phyloP scores from a whole-genome alignment of 192 early-diverging fungal genomes.

The Linnemannia zychae region DNA sequence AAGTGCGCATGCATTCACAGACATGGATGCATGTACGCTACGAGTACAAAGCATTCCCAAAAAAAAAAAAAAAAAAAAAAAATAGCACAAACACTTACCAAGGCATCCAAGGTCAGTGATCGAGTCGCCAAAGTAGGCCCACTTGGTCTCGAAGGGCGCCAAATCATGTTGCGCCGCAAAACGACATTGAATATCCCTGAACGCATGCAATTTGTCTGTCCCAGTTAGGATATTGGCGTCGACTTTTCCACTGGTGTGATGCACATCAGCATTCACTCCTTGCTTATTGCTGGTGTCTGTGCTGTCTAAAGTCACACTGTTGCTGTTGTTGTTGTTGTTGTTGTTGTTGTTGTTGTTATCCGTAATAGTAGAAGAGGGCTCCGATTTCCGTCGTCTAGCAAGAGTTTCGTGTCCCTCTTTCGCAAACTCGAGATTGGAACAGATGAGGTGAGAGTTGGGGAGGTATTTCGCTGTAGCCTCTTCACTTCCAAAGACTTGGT shows the following conservation, averaged over 20 bases:
- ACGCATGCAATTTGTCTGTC: slow-evolving; percentile 50
- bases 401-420: slow-evolving; percentile 31
- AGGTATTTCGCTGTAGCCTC: slow-evolving; percentile 31
- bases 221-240: slow-evolving; percentile 36
- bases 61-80: background rate
- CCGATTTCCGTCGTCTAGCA: slow-evolving; percentile 3
- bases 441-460: slow-evolving; percentile 43
- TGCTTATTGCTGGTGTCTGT: background rate
- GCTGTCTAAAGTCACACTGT: too few relatives aligned
- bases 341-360: background rate
- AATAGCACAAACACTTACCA: slow-evolving; percentile 12
- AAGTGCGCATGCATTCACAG: background rate
- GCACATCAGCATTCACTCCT: background rate
- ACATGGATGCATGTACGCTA: background rate
- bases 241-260: slow-evolving; percentile 32
- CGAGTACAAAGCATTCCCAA: background rate
- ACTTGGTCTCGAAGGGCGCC: slow-evolving; percentile 26
- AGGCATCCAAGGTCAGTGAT: slow-evolving; percentile 49
- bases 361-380: background rate
- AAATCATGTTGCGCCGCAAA: slow-evolving; percentile 34
- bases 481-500: slow-evolving; percentile 53
- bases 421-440: slow-evolving; percentile 43
- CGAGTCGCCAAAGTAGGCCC: slow-evolving; percentile 53
- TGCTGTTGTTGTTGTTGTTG: background rate
- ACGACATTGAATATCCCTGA: slow-evolving; percentile 31